phyloP scores from a whole-genome alignment of 345 rosid genomes.

The Boechera stricta region DNA sequence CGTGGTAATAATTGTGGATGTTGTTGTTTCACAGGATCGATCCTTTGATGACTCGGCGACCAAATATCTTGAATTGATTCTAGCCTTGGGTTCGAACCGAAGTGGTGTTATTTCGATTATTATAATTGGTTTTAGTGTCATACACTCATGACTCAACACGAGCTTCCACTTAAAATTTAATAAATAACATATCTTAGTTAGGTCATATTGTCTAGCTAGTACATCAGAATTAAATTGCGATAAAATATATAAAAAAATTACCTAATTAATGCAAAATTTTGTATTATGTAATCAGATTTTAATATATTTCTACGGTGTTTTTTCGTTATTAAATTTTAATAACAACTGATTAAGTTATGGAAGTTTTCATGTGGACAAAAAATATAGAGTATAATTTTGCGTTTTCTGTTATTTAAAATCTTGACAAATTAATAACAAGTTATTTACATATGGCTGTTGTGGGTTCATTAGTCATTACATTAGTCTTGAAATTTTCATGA shows the following conservation, averaged over 20 bases:
- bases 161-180: background rate
- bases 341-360: background rate
- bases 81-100: conserved; percentile 39
- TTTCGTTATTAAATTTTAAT: background rate
- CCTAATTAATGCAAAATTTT: no score
- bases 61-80: conserved; percentile 19
- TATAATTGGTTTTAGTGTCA: background rate
- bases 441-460: background rate
- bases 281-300: background rate
- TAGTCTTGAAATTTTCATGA: conserved; percentile 22
- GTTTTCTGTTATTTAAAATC: background rate
- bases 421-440: conserved; percentile 4
- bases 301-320: background rate
- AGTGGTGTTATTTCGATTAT: conserved; percentile 18
- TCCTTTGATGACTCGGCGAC: conserved; percentile 11
- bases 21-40: background rate
- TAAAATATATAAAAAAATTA: no score
- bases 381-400: background rate
- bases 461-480: conserved; percentile 4
- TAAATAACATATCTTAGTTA: conserved; percentile 14
- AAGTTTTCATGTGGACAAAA: background rate
- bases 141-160: conserved; percentile 3
- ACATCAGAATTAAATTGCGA: background rate
- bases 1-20: conserved; percentile 34
- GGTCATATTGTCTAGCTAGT: conserved; percentile 8